phyloP scores from a whole-genome alignment of 345 rosid genomes.

The Brassica carinata region DNA sequence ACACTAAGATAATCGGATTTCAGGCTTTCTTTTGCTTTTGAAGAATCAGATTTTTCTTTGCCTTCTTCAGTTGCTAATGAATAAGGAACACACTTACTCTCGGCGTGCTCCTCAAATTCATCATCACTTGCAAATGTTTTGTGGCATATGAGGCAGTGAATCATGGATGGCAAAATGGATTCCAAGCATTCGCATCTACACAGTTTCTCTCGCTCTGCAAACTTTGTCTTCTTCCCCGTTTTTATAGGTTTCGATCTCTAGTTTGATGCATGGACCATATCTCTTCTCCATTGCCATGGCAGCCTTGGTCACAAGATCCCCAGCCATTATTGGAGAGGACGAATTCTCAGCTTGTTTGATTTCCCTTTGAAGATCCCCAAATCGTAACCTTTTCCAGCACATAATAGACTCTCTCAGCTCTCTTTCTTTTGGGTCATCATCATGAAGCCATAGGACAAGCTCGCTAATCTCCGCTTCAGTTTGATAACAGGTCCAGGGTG shows the following conservation, averaged over 20 bases:
- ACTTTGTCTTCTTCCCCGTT: conserved; percentile 52
- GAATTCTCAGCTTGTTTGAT: conserved; percentile 40
- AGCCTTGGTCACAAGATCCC: conserved; percentile 68
- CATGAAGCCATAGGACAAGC: conserved; percentile 74
- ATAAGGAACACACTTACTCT: conserved; percentile 57
- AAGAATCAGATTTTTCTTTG: conserved; percentile 46
- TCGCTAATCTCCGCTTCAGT: conserved; percentile 69
- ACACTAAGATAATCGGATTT: conserved; percentile 37
- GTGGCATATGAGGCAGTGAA: conserved; percentile 85
- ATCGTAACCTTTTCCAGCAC: conserved; percentile 61
- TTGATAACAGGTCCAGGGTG: conserved; percentile 70
- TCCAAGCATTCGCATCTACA: conserved; percentile 85
- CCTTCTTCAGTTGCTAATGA: conserved; percentile 48
- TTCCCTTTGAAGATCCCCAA: conserved; percentile 46
- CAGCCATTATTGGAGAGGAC: conserved; percentile 32
- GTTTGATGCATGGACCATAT: conserved; percentile 58
- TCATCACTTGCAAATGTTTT: conserved; percentile 55
- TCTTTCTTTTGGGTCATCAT: conserved; percentile 63
- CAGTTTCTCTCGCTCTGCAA: conserved; percentile 53
- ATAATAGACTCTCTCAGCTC: conserved; percentile 73
- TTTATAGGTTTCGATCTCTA: conserved; percentile 49
- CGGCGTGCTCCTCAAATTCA: conserved; percentile 65
- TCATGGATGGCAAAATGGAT: conserved; percentile 73
- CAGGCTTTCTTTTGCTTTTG: conserved; percentile 49
- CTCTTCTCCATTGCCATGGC: conserved; percentile 64